Percentiles rank a stretch among this genome's conserved stretches.
Conservation (phyloP, 164 flowering plant genomes). For the Protea cynaroides region DNA sequence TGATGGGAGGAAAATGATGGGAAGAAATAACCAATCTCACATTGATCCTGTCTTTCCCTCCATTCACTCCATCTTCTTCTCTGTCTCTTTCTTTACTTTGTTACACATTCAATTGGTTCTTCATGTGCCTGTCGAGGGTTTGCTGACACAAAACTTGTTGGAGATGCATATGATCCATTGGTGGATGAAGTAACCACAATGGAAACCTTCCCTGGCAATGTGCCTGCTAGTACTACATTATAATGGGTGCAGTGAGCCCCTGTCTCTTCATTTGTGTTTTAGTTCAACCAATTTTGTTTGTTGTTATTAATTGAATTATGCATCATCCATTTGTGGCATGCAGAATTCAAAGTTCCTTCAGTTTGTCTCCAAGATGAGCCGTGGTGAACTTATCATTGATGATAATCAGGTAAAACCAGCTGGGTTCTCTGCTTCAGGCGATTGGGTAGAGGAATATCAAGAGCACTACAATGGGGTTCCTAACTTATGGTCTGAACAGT, state of each 20-base stretch:
- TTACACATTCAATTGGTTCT: not conserved
- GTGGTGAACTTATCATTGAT: slow-evolving; percentile 91
- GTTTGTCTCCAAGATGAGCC: slow-evolving; percentile 97
- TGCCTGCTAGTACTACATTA: not conserved
- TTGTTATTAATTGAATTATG: not conserved
- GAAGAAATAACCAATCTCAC: too few species aligned
- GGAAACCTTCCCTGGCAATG: not conserved
- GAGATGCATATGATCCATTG: not conserved
- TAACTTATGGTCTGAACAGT: slow-evolving; percentile 72
- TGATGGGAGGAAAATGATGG: too few species aligned
- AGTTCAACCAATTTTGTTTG: not conserved
- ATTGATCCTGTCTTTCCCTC: too few species aligned
- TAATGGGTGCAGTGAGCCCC: not conserved
- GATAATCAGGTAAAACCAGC: slow-evolving; percentile 82
- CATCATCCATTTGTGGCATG: slow-evolving; percentile 10
- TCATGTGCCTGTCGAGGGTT: not conserved
- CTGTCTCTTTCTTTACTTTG: too few species aligned
- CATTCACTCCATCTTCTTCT: not conserved
- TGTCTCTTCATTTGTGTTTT: not conserved
- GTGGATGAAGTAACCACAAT: not conserved
- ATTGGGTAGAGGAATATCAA: slow-evolving; percentile 86
- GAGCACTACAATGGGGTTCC: slow-evolving; percentile 48
- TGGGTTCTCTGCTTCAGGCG: slow-evolving; percentile 37
- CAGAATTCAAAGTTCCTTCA: slow-evolving; percentile 97
- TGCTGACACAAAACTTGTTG: not conserved